Percentiles rank a stretch among this genome's conserved stretches.
Evolutionary conservation across 192 early-diverging fungal species (phyloP).

Genomic region (Umbelopsis sp.): DNA sequence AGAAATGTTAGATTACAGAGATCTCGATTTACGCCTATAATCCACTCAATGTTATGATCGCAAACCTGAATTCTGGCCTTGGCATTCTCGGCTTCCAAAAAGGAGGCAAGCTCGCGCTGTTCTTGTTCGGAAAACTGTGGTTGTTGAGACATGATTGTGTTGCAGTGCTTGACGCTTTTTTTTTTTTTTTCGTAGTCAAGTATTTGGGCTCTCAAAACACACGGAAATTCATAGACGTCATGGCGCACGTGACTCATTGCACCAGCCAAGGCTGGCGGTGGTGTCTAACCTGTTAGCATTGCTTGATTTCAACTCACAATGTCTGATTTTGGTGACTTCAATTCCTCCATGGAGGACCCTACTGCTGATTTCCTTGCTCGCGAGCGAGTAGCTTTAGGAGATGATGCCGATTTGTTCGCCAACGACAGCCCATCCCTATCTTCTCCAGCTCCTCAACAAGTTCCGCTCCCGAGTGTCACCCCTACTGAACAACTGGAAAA

Average conservation of each 20-base stretch:
- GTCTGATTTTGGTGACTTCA: slow-evolving; percentile 50
- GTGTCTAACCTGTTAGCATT: neutral
- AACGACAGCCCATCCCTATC: slow-evolving; percentile 16
- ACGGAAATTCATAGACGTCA: slow-evolving; percentile 6
- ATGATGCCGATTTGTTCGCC: slow-evolving; percentile 68
- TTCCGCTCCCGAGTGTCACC: slow-evolving; percentile 18
- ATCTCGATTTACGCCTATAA: neutral
- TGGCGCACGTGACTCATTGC: slow-evolving; percentile 6
- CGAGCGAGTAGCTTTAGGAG: slow-evolving; percentile 73
- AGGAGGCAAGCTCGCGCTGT: slow-evolving; percentile 43
- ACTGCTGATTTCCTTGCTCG: slow-evolving; percentile 77
- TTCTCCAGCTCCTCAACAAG: slow-evolving; percentile 13
- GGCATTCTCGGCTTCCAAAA: slow-evolving; percentile 45
- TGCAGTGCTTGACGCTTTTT: neutral
- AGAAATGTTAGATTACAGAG: neutral
- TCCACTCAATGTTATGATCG: neutral
- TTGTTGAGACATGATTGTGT: slow-evolving; percentile 29
- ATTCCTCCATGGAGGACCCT: slow-evolving; percentile 55
- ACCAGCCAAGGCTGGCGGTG: neutral
- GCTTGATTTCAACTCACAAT: slow-evolving; percentile 22
- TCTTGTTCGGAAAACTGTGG: slow-evolving; percentile 45
- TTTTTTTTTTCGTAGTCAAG: neutral
- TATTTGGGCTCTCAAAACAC: slow-evolving; percentile 7
- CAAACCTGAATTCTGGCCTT: slow-evolving; percentile 44
- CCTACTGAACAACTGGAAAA: slow-evolving; percentile 12